These are phyloP conservation scores for Picea abies DNA, from an alignment of 83 land plant genomes.

Conservation along the genomic window DNA sequence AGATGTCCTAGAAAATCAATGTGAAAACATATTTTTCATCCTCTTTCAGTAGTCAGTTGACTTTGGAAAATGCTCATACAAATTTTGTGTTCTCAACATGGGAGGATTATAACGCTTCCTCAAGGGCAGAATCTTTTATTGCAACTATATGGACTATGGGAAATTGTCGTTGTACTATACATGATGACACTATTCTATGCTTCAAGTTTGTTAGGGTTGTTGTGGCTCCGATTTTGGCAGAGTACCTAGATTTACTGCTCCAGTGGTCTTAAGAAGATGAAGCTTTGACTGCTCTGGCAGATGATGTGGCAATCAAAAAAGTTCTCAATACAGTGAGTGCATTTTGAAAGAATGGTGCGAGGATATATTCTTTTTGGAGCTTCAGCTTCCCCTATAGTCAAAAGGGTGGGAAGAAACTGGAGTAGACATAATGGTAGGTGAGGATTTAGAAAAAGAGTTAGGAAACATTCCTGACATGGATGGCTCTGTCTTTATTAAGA, in stretches of 20 bases:
- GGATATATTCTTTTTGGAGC: constrained; percentile 83
- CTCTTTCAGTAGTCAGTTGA: constrained; percentile 8
- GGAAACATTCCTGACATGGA: constrained; percentile 11
- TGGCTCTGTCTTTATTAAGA: constrained; percentile 59
- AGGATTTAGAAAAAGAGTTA: neutral
- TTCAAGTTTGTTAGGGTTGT: constrained; percentile 53
- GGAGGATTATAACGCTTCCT: constrained; percentile 69
- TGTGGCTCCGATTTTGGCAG: constrained; percentile 52
- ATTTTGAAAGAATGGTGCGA: constrained; percentile 82
- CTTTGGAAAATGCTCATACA: neutral
- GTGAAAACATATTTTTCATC: constrained; percentile 15
- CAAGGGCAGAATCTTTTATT: constrained; percentile 51
- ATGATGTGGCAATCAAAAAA: constrained; percentile 70
- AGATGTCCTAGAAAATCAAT: neutral
- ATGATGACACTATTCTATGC: constrained; percentile 47
- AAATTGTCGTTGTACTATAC: constrained; percentile 75
- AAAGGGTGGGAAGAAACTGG: constrained; percentile 8
- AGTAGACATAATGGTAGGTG: neutral
- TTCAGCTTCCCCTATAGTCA: constrained; percentile 30
- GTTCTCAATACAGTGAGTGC: constrained; percentile 73
- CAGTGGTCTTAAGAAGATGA: constrained; percentile 86
- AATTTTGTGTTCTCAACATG: neutral
- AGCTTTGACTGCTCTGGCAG: constrained; percentile 81
- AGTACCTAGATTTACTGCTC: constrained; percentile 56
- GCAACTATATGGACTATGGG: constrained; percentile 45